Evolutionary conservation across 2,329 filamentous ascomycete species (phyloP).

Genomic region (Apiospora koreana): DNA sequence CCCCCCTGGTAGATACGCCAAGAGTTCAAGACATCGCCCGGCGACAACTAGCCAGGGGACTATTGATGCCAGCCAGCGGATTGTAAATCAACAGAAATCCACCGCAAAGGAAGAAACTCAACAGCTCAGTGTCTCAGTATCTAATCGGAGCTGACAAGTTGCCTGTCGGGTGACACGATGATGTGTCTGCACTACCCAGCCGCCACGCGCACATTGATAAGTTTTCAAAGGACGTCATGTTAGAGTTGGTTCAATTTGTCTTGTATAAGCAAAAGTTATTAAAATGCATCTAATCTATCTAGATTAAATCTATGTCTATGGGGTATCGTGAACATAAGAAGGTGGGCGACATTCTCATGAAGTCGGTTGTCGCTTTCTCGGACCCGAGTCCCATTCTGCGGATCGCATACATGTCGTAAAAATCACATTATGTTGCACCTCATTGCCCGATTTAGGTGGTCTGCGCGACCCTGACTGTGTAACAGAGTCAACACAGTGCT

Average conservation of each 20-base stretch:
- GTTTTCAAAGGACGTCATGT: background rate
- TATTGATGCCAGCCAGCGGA: background rate
- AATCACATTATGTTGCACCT: background rate
- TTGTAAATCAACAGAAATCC: background rate
- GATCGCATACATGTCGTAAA: background rate
- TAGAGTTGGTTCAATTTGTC: background rate
- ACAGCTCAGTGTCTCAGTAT: background rate
- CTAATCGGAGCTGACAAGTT: background rate
- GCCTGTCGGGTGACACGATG: background rate
- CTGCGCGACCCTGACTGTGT: background rate
- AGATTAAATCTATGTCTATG: background rate
- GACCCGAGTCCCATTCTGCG: background rate
- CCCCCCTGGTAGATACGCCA: background rate
- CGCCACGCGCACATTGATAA: background rate
- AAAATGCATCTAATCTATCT: background rate
- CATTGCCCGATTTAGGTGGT: background rate
- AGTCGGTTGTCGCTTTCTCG: background rate
- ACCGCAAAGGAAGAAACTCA: background rate
- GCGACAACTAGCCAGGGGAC: background rate
- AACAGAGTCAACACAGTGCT: background rate
- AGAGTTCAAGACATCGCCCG: background rate
- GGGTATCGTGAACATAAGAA: slow-evolving; percentile 3
- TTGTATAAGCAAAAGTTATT: background rate
- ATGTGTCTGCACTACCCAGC: background rate
- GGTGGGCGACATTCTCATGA: background rate